Conservation (phyloP, 148 eudicot genomes). For the Diospyros kaki region DNA sequence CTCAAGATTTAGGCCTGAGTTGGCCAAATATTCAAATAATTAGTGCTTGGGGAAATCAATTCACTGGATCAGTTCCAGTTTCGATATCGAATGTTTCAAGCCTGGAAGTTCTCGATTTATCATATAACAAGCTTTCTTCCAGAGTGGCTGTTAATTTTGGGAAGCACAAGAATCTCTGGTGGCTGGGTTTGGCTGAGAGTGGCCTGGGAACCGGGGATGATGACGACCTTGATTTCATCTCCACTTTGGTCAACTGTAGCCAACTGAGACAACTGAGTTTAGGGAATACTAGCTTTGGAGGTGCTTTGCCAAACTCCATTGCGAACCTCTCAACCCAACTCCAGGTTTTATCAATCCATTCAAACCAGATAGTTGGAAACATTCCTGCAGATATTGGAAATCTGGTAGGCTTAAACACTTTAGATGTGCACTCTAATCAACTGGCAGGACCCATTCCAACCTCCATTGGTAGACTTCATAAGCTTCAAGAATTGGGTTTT, state of each 20-base stretch:
- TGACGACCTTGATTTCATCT: constrained; percentile 22
- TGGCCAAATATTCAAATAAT: constrained; percentile 17
- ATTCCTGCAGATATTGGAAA: constrained; percentile 23
- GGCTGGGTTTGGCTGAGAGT: neutral
- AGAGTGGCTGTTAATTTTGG: constrained; percentile 12
- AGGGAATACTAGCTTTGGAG: constrained; percentile 16
- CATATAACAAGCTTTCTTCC: constrained; percentile 8
- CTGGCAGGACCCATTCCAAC: constrained; percentile 25
- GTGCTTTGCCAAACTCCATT: constrained; percentile 7
- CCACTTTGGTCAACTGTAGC: constrained; percentile 24
- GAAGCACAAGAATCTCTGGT: neutral
- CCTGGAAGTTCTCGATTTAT: constrained; percentile 4
- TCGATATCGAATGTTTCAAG: constrained; percentile 28
- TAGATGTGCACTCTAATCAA: neutral
- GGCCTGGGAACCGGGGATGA: constrained; percentile 16
- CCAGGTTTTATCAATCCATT: neutral
- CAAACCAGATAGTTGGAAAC: constrained; percentile 7
- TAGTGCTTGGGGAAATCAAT: neutral
- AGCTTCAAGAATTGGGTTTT: constrained; percentile 15
- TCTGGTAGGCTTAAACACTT: constrained; percentile 6
- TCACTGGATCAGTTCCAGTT: constrained; percentile 29
- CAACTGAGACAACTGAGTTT: neutral
- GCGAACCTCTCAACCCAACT: constrained; percentile 17
- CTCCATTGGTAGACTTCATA: constrained; percentile 22
- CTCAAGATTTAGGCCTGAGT: constrained; percentile 17